A percentile compares a stretch with the other conserved stretches of the same genome.
Conservation (phyloP, 345 rosid genomes). For the Streptanthus diversifolius region DNA sequence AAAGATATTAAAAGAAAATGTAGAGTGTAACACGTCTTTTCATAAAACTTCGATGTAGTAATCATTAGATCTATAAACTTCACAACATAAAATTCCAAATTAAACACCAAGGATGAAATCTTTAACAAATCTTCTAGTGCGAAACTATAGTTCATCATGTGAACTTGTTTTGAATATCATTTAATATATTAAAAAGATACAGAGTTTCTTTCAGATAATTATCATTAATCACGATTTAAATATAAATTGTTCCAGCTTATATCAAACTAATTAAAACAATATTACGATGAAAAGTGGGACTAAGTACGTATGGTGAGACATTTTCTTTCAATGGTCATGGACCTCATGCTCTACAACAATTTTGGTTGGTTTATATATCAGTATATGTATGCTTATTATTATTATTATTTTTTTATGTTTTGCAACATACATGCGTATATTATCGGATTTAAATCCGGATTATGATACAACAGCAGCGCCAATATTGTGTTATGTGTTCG, state of each 20-base stretch:
- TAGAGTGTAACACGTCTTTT: no score
- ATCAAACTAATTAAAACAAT: neutral
- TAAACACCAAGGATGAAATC: neutral
- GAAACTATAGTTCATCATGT: conserved; percentile 7
- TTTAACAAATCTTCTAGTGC: neutral
- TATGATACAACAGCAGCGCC: neutral
- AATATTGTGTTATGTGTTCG: neutral
- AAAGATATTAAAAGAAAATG: no score
- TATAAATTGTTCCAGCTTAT: neutral
- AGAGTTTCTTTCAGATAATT: neutral
- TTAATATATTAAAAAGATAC: neutral
- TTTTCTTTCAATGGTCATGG: neutral
- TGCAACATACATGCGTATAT: neutral
- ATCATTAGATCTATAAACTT: neutral
- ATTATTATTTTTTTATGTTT: neutral
- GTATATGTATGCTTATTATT: neutral
- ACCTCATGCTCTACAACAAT: neutral
- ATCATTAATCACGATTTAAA: neutral
- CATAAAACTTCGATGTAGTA: neutral
- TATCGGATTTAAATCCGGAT: neutral
- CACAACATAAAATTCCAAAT: neutral
- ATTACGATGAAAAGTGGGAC: neutral
- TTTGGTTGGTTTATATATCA: neutral
- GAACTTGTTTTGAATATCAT: conserved; percentile 5
- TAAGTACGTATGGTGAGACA: neutral